Base-by-base conservation (phyloP, 345 rosid species). In the Turnera subulata region DNA sequence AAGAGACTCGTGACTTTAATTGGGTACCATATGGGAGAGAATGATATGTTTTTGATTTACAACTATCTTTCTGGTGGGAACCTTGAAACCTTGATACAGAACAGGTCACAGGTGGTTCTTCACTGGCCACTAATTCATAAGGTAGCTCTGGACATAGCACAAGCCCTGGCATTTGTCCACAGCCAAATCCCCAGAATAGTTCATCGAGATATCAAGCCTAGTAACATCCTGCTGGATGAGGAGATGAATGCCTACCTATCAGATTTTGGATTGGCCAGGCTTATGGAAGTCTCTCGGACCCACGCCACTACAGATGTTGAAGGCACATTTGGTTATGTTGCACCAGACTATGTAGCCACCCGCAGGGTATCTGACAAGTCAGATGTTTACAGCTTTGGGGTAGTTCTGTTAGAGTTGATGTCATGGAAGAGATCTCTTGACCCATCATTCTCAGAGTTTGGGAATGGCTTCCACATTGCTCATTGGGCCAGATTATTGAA, bases 251-350 rank as follows among this genome's bases (percentile, higher is more conserved):
- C 90, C 32, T 84, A 81, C 73, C 73, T 84, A 32, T 84, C 90
- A 21, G 90, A 84, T 67, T 84, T 84, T 55, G 90, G 86, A 48
- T 65, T 84, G 59, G 90, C 86, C 37, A 79, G 78, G 77, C 82
- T 84, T 35, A 53, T 84, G 45, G 90, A 75, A 70, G 90, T 81
- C 63, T 84, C 86, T 21, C 78, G 79, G 75, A 84, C 90, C 1
- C 90, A 84, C 44, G 86, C 84, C 21, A 84, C 90, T 1, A 84
- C 86, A 16, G 90, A 79, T 65, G 90, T 84, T 32, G 86, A 82
- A 22, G 90, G 90, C 44, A 84, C 90, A 22, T 84, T 84, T 51
- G 90, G 90, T 17, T 84, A 84, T 58, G 90, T 84, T 26, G 90
- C 90, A 38, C 90, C 90, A 16, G 90, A 84, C 56, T 84, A 84